Evolutionary conservation across 169 alveolate genomes (phyloP), one percentile per base, ranked within the genome.

Genomic region (Cryptosporidium muris): DNA sequence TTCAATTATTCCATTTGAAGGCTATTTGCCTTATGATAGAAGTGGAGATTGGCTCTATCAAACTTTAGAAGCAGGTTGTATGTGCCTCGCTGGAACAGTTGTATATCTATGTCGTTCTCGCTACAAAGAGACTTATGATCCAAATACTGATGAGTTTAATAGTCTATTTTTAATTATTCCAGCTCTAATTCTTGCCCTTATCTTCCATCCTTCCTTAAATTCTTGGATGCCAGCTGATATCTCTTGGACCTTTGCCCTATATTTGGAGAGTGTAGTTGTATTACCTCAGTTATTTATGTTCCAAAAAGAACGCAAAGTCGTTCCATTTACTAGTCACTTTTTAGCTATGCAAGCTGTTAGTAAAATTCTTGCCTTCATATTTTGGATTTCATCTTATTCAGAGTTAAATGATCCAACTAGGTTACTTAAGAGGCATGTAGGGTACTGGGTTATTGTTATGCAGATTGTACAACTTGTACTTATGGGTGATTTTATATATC

Each of bases 41-140:
- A 90, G 95, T 43, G 98, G 98, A 5, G 98, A 96, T 66, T 96
- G 97, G 97, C 89, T 96, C 43, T 96, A 96, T 82, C 98, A 95
- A 80, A 64, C 92, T 14, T 89, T 95, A 38, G 98, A 96, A 91
- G 93, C 95, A 4, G 54, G 93, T 58, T 91, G 94, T 42, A 81
- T 95, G 56, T 81, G 82, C 49, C 90, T 92, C 52, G 92, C 96
- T 25, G 94, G 93, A 43, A 88, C 93, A 42, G 88, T 95, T 5
- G 97, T 92, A 16, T 95, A 91, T 80, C 81, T 93, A 66, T 93
- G 98, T 63, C 82, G 94, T 34, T 56, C 74, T 45, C 91, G 94
- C 51, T 93, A 91, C 90, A 82, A 89, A 64, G 90, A 64, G 81
- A 92, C 98, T 40, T 93, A 95, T 74, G 94, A 94, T 54, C 90